Conservation (phyloP, 106 monocot species). For the Platanthera guangdongensis region DNA sequence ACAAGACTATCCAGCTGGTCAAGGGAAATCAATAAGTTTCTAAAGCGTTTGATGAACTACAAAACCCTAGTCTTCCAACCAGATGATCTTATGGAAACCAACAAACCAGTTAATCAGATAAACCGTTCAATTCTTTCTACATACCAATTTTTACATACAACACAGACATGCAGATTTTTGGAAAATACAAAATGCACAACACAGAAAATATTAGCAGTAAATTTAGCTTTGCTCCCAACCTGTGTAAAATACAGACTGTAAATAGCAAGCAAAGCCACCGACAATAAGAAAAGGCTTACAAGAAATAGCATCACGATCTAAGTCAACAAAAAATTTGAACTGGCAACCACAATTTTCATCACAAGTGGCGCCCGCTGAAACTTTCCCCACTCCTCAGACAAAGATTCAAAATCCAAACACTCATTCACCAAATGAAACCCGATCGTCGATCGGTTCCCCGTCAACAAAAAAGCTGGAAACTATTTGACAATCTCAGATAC, state of each 20-base stretch:
- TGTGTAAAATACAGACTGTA: background rate
- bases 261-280: too few relatives aligned
- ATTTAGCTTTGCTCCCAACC: background rate
- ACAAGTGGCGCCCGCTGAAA: too few relatives aligned
- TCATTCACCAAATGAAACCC: slow-evolving; percentile 21
- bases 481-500: background rate
- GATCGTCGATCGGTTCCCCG: slow-evolving; percentile 13
- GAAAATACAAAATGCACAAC: too few relatives aligned
- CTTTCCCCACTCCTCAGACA: slow-evolving; percentile 16
- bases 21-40: background rate
- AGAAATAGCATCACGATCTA: background rate
- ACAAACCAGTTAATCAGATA: background rate
- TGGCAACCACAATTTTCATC: slow-evolving; percentile 13
- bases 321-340: background rate
- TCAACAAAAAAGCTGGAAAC: slow-evolving; percentile 3
- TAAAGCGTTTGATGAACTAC: background rate
- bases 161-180: too few relatives aligned
- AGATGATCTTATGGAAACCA: background rate
- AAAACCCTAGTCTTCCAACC: background rate
- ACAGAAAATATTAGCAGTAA: background rate
- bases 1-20: slow-evolving; percentile 18
- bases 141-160: too few relatives aligned
- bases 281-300: background rate
- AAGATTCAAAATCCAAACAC: slow-evolving; percentile 17
- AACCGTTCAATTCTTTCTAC: background rate